Percentiles rank a stretch among this genome's conserved stretches.
Evolutionary conservation across 352 stramenopile species (phyloP).

Genomic region (Phytophthora agathidicida): DNA sequence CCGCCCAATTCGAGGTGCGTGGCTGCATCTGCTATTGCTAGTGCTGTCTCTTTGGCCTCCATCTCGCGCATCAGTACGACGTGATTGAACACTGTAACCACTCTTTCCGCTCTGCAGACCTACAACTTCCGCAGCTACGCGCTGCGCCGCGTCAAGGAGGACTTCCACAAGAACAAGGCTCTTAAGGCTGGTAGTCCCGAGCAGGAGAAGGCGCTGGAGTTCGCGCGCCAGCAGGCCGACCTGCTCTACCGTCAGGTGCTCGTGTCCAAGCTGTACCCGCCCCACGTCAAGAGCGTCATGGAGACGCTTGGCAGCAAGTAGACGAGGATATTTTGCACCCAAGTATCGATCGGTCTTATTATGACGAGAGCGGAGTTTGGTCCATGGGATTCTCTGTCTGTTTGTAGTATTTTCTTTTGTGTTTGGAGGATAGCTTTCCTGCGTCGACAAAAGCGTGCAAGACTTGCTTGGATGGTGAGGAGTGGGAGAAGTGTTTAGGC

Average conservation of each 20-base stretch:
- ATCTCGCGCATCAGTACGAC: background rate
- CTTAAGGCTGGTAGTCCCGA: conserved; percentile 51
- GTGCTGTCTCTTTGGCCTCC: background rate
- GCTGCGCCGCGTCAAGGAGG: conserved; percentile 65
- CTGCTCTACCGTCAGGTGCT: conserved; percentile 68
- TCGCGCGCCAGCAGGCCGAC: conserved; percentile 53
- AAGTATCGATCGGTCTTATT: too few species aligned
- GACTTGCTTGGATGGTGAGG: too few species aligned
- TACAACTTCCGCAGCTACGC: conserved; percentile 84
- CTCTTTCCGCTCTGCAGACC: conserved; percentile 38
- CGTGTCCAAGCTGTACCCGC: conserved; percentile 75
- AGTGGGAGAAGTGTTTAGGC: too few species aligned
- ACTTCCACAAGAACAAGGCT: conserved; percentile 74
- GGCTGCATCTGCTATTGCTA: background rate
- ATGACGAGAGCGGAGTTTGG: too few species aligned
- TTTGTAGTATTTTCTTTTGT: too few species aligned
- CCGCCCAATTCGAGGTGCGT: conserved; percentile 58
- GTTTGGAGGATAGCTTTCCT: too few species aligned
- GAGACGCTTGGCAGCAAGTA: conserved; percentile 43
- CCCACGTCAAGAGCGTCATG: conserved; percentile 71
- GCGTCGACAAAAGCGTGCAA: too few species aligned
- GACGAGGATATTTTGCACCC: too few species aligned
- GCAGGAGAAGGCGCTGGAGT: conserved; percentile 53
- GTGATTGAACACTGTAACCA: background rate
- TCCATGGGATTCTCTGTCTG: too few species aligned